phyloP scores from a whole-genome alignment of 805 yeast genomes.

The Torulaspora microellipsoides region DNA sequence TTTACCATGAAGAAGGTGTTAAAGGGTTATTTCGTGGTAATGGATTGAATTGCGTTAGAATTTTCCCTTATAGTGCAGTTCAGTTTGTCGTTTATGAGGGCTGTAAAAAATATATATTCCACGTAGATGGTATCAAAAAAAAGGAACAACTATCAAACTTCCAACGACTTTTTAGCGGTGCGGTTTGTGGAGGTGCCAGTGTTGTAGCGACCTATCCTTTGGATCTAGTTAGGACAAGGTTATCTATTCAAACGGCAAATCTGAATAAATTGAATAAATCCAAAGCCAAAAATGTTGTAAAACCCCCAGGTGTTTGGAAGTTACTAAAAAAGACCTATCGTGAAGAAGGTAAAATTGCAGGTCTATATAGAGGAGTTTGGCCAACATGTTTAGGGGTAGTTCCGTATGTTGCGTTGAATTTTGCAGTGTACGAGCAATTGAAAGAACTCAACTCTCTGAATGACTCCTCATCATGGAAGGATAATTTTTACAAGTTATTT shows the following conservation, averaged over 20 bases:
- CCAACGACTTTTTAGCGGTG: slow-evolving; percentile 72
- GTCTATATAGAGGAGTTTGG: slow-evolving; percentile 75
- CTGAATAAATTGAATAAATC: slow-evolving; percentile 41
- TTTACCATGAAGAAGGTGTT: slow-evolving; percentile 90
- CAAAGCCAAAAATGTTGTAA: slow-evolving; percentile 32
- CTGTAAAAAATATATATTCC: slow-evolving; percentile 42
- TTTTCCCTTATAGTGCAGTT: slow-evolving; percentile 91
- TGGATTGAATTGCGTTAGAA: slow-evolving; percentile 81
- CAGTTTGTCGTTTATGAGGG: slow-evolving; percentile 83
- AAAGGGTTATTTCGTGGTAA: slow-evolving; percentile 88
- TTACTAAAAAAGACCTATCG: slow-evolving; percentile 55
- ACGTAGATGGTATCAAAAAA: slow-evolving; percentile 26
- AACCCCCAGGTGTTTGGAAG: slow-evolving; percentile 68
- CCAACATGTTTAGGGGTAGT: slow-evolving; percentile 96
- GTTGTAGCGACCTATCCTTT: slow-evolving; percentile 86
- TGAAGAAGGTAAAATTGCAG: slow-evolving; percentile 77
- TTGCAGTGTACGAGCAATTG: slow-evolving; percentile 80
- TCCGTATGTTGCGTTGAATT: slow-evolving; percentile 91
- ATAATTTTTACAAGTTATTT: slow-evolving; percentile 50
- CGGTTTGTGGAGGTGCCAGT: slow-evolving; percentile 72
- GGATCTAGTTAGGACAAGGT: slow-evolving; percentile 84
- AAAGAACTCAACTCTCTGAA: slow-evolving; percentile 49
- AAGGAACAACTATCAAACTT: slow-evolving; percentile 42
- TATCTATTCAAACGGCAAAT: slow-evolving; percentile 85
- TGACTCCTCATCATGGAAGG: slow-evolving; percentile 24